A percentile compares a stretch with the other conserved stretches of the same genome.
Conservation (phyloP, 192 early-diverging fungal species). For the Cetraspora pellucida region DNA sequence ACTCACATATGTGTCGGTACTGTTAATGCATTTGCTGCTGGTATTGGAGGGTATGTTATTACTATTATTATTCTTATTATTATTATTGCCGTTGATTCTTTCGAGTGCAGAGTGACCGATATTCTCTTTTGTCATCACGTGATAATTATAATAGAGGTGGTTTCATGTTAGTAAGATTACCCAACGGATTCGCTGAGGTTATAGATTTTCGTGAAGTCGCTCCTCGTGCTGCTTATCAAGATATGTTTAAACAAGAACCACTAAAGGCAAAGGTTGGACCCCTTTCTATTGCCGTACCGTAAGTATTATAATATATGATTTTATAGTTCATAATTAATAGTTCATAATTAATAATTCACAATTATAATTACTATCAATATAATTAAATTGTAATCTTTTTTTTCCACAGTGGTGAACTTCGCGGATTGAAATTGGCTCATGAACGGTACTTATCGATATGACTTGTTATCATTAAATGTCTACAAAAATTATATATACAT, state of each 20-base stretch:
- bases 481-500: neutral
- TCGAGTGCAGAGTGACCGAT: neutral
- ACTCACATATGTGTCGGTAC: slow-evolving; percentile 84
- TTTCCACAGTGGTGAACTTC: neutral
- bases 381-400: too few species aligned
- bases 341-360: too few species aligned
- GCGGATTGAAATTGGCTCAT: neutral
- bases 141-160: neutral
- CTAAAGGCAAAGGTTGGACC: neutral
- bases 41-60: slow-evolving; percentile 71
- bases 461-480: neutral
- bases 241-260: neutral
- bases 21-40: slow-evolving; percentile 82
- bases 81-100: neutral
- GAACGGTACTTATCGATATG: neutral
- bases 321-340: too few species aligned
- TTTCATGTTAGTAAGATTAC: neutral
- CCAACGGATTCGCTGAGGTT: neutral
- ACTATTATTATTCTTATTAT: neutral
- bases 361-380: too few species aligned
- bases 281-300: neutral
- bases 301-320: too few species aligned
- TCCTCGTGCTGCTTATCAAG: neutral
- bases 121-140: too few species aligned
- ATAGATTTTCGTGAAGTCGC: neutral